phyloP scores from a whole-genome alignment of 2,329 filamentous ascomycete genomes.

The Myriosclerotinia duriaeana region DNA sequence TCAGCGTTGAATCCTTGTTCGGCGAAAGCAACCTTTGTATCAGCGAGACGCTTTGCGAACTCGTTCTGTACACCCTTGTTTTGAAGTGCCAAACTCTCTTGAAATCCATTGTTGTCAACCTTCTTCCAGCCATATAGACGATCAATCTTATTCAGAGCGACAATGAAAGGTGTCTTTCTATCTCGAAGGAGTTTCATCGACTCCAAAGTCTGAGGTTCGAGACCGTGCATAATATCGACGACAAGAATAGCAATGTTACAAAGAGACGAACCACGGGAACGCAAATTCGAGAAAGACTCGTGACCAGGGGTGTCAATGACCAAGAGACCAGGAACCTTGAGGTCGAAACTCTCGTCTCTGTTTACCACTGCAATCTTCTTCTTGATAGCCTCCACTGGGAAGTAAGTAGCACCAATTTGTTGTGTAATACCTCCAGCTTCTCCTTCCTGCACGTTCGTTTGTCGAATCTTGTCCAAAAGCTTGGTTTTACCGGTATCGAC shows the following conservation, averaged over 20 bases:
- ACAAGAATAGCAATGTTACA: conserved; percentile 99
- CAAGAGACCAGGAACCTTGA: conserved; percentile 95
- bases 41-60: conserved; percentile 84
- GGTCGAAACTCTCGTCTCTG: conserved; percentile 83
- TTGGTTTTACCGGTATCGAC: conserved; percentile 99
- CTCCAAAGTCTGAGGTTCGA: conserved; percentile 95
- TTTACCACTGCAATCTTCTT: conserved; percentile 95
- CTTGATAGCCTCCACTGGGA: conserved; percentile 88
- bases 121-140: conserved; percentile 99
- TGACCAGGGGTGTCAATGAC: conserved; percentile 98
- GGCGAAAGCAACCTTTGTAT: conserved; percentile 89
- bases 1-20: conserved; percentile 99
- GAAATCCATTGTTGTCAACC: conserved; percentile 97
- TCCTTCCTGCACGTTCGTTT: conserved; percentile 98
- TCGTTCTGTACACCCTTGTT: conserved; percentile 92
- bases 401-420: conserved; percentile 99
- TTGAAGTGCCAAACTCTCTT: conserved; percentile 85
- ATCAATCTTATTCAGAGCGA: conserved; percentile 99
- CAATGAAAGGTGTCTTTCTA: conserved; percentile 95
- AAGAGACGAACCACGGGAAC: conserved; percentile 93
- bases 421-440: conserved; percentile 99
- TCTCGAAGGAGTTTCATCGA: conserved; percentile 94
- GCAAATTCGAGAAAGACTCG: conserved; percentile 99
- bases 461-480: conserved; percentile 94
- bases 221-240: conserved; percentile 99